Evolutionary conservation across 179 eudicot species (phyloP).

Genomic region (Corrigiola litoralis): DNA sequence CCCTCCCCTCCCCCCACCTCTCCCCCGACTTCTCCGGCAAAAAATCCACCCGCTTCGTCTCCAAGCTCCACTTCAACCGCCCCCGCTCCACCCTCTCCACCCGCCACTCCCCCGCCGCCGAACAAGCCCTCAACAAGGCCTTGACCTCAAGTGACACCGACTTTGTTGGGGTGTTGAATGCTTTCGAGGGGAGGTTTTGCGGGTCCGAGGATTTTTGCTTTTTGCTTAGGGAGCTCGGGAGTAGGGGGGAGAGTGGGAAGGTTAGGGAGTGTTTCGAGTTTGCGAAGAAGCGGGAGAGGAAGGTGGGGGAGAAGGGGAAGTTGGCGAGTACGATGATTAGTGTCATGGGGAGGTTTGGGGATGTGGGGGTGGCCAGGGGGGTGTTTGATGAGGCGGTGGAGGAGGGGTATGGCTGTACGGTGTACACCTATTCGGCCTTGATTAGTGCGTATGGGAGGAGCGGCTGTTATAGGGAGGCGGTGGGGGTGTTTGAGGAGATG

Average conservation of each 20-base stretch:
- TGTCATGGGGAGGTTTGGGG: constrained; percentile 82
- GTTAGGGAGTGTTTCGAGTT: constrained; percentile 67
- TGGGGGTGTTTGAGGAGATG: constrained; percentile 69
- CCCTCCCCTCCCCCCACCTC: constrained; percentile 43
- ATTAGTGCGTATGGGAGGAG: constrained; percentile 86
- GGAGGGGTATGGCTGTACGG: constrained; percentile 80
- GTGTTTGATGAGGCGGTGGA: constrained; percentile 71
- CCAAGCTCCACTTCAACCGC: constrained; percentile 81
- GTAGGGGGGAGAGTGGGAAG: constrained; percentile 51
- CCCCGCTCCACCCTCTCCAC: constrained; percentile 42
- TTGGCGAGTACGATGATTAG: constrained; percentile 88
- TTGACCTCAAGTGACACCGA: constrained; percentile 21
- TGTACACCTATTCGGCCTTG: constrained; percentile 79
- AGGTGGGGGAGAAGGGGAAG: constrained; percentile 64
- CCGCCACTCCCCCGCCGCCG: constrained; percentile 62
- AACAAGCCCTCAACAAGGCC: constrained; percentile 37
- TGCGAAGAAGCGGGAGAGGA: constrained; percentile 47
- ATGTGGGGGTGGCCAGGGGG: constrained; percentile 60
- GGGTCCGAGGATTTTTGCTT: constrained; percentile 75
- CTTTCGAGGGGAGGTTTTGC: constrained; percentile 43
- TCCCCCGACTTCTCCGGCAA: constrained; percentile 79
- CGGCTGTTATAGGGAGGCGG: constrained; percentile 64
- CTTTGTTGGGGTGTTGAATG: constrained; percentile 43
- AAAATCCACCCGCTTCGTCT: constrained; percentile 77
- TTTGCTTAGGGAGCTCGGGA: constrained; percentile 75